Evolutionary conservation across 2,329 filamentous ascomycete genomes (phyloP), one percentile per base, ranked within the genome.

Genomic region (Lasiodiplodia citricola): DNA sequence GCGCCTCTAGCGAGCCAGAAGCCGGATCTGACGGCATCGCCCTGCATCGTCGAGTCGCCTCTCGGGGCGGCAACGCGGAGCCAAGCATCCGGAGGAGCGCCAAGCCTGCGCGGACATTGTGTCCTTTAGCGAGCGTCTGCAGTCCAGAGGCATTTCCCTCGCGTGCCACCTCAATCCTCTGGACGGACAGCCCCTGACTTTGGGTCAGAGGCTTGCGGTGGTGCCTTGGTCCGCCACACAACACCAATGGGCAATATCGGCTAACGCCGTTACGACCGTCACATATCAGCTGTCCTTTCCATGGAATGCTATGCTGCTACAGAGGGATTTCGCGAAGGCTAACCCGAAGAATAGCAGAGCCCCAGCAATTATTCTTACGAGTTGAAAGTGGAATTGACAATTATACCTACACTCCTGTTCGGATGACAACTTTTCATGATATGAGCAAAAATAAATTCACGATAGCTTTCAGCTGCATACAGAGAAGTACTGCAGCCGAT

Each of bases 41-140:
- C 31, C 41, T 44, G 41, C n/a, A 47, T 21, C 10, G n/a, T 10
- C 8, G 44, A 21, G 44, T 47, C 10, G 25, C 31, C 6, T 56
- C 18, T 37, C 13, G 23, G 52, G 28, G 28, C 16, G 18, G 23
- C 18, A n/a, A 18, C 25, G 31, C 10, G 18, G 25, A 25, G 25
- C 52, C 52, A 31, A 56, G 31, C 44, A 14, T 28, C 55, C n/a
- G 5, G 18, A 57, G 8, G 21, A 8, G 55, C 38, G 55, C 55
- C 35, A 57, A 57, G 55, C 31, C 55, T 25, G 18, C 5, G 35
- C 37, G 56, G 37, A 28, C 56, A 60, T 60, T 60, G 23, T 23
- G 56, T 38, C 14, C 56, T 60, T 60, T 60, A 60, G 56, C 56
- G 56, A 31, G 56, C 23, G 11, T 23, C 35, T 18, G 10, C 54